phyloP scores from a whole-genome alignment of 306 rosid genomes.

The Dryas alaskensis region DNA sequence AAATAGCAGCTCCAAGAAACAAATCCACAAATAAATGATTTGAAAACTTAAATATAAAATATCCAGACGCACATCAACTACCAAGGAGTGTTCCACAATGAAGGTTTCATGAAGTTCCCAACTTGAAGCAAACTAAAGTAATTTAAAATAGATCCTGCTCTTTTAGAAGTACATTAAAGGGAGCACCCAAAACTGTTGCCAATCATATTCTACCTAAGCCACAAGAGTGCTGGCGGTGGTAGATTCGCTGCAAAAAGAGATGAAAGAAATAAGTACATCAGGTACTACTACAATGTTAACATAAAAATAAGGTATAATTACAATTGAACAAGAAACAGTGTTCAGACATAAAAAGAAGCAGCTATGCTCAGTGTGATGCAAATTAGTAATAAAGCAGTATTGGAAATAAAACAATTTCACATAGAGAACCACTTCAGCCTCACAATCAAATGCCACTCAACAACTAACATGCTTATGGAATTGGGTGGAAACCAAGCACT shows the following conservation, averaged over 20 bases:
- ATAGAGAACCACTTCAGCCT: background rate
- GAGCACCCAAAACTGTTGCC: conserved; percentile 21
- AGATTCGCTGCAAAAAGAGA: conserved; percentile 43
- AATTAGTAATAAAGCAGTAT: background rate
- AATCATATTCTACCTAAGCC: conserved; percentile 40
- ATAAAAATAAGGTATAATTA: too few species aligned
- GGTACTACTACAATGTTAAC: background rate
- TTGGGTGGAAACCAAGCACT: background rate
- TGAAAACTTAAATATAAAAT: background rate
- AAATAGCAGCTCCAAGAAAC: too few species aligned
- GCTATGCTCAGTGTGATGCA: background rate
- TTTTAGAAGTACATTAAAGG: conserved; percentile 16
- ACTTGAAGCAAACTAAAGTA: conserved; percentile 15
- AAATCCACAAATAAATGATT: background rate
- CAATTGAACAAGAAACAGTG: background rate
- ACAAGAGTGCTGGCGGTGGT: conserved; percentile 76
- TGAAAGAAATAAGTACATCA: background rate
- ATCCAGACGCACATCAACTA: background rate
- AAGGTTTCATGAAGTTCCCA: background rate
- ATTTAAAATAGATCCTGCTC: conserved; percentile 18
- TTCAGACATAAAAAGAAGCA: background rate
- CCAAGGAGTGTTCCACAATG: background rate
- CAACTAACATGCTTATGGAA: background rate
- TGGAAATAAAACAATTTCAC: background rate
- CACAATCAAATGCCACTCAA: background rate